Evolutionary conservation across 257 asterid species (phyloP).

Genomic region (Fraxinus excelsior): DNA sequence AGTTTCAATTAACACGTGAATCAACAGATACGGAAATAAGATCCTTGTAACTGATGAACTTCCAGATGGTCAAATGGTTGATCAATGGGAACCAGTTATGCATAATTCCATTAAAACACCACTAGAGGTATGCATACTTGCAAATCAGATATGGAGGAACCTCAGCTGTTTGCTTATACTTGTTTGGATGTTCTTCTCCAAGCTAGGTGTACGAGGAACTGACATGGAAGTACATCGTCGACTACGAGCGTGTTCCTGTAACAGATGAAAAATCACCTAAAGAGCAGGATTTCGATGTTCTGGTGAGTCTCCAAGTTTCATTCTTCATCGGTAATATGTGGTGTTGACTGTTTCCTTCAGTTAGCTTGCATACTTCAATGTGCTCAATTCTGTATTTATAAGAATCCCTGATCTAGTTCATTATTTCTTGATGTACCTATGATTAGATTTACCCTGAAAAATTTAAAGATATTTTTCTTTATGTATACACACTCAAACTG

Average conservation of each 20-base stretch:
- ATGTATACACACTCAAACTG: background rate
- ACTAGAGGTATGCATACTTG: conserved; percentile 60
- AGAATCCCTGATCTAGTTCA: conserved; percentile 3
- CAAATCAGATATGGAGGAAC: conserved; percentile 16
- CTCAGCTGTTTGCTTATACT: conserved; percentile 28
- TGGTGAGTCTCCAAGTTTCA: conserved; percentile 55
- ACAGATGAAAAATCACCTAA: conserved; percentile 97
- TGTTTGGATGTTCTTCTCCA: conserved; percentile 31
- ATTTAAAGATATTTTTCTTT: too few relatives aligned
- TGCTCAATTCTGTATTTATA: background rate
- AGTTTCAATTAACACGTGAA: conserved; percentile 33
- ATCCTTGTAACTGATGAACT: conserved; percentile 98
- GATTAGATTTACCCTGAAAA: conserved; percentile 8
- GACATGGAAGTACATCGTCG: conserved; percentile 76
- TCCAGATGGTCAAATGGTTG: conserved; percentile 99
- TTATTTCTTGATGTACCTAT: conserved; percentile 1
- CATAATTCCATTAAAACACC: conserved; percentile 87
- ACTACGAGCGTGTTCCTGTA: conserved; percentile 92
- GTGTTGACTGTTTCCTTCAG: conserved; percentile 4
- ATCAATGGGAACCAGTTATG: conserved; percentile 97
- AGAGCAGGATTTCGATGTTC: conserved; percentile 93
- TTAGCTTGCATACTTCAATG: conserved; percentile 9
- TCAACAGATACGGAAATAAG: conserved; percentile 89
- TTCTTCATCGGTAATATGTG: conserved; percentile 13
- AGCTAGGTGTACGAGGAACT: conserved; percentile 87